A percentile compares a stretch with the other conserved stretches of the same genome.
These are phyloP conservation scores for Colletotrichum cuscutae DNA, from an alignment of 2,329 filamentous ascomycete genomes.

Conservation along the genomic window DNA sequence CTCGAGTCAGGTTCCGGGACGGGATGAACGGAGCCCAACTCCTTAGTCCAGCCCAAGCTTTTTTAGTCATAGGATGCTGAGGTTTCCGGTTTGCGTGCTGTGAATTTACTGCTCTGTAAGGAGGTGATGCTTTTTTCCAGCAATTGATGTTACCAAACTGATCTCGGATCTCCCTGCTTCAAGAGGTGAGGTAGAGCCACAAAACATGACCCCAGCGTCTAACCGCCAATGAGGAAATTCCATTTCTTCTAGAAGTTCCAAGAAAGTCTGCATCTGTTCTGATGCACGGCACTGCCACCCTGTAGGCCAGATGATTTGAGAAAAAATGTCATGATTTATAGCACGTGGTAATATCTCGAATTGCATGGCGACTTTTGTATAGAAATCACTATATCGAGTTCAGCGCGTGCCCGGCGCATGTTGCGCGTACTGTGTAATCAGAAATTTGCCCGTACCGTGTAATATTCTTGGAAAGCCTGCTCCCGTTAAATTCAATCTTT, in stretches of 20 bases:
- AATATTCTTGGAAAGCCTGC: no score
- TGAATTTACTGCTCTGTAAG: background rate
- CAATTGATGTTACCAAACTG: background rate
- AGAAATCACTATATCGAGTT: no score
- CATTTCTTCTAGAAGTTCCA: background rate
- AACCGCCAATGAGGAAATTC: background rate
- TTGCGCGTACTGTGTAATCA: no score
- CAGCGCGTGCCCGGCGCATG: no score
- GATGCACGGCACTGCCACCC: constrained; percentile 5
- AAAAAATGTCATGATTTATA: background rate
- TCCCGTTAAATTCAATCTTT: no score
- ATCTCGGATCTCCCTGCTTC: background rate
- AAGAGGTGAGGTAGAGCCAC: background rate
- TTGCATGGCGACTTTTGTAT: no score
- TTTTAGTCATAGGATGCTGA: constrained; percentile 2
- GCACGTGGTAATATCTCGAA: no score
- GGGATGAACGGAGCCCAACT: background rate
- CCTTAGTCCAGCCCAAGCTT: background rate
- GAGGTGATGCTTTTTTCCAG: background rate
- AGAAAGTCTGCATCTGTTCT: background rate
- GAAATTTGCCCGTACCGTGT: no score
- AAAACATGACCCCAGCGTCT: background rate
- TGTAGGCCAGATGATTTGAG: constrained; percentile 1
- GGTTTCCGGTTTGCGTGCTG: background rate
- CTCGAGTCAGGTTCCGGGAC: constrained; percentile 12